Evolutionary conservation across 75 land plant species (phyloP).

Genomic region (Selaginella moellendorffii): DNA sequence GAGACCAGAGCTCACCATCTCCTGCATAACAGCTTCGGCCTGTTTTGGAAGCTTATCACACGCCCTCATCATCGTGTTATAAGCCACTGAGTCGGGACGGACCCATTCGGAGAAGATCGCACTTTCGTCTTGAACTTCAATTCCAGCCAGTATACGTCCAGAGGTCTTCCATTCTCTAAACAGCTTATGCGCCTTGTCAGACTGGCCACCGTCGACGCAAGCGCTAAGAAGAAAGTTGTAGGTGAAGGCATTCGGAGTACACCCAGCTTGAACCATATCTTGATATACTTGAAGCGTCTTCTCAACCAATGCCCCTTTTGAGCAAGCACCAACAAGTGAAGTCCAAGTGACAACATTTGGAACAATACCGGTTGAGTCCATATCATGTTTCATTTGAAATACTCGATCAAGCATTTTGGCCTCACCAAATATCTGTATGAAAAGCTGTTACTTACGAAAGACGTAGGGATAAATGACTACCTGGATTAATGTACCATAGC

Average conservation of each 20-base stretch:
- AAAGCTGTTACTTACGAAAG: too few relatives aligned
- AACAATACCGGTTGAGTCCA: conserved; percentile 46
- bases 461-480: conserved; percentile 11
- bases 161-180: conserved; percentile 46
- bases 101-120: too few relatives aligned
- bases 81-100: conserved; percentile 55
- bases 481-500: conserved; percentile 59
- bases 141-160: conserved; percentile 12
- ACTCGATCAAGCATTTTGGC: conserved; percentile 73
- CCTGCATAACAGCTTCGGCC: conserved; percentile 46
- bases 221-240: conserved; percentile 63
- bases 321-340: conserved; percentile 62
- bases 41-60: conserved; percentile 43
- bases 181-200: conserved; percentile 57
- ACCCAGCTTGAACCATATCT: conserved; percentile 64
- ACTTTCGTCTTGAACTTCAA: background rate
- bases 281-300: conserved; percentile 49
- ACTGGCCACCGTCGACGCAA: conserved; percentile 58
- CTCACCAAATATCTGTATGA: conserved; percentile 56
- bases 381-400: conserved; percentile 51
- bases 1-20: conserved; percentile 48
- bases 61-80: conserved; percentile 80
- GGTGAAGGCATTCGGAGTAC: conserved; percentile 57
- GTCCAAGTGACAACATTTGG: conserved; percentile 80
- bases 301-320: conserved; percentile 55